Evolutionary conservation across 2,329 filamentous ascomycete species (phyloP), one percentile per base, ranked within the genome.

Genomic region (Didymella sp.): DNA sequence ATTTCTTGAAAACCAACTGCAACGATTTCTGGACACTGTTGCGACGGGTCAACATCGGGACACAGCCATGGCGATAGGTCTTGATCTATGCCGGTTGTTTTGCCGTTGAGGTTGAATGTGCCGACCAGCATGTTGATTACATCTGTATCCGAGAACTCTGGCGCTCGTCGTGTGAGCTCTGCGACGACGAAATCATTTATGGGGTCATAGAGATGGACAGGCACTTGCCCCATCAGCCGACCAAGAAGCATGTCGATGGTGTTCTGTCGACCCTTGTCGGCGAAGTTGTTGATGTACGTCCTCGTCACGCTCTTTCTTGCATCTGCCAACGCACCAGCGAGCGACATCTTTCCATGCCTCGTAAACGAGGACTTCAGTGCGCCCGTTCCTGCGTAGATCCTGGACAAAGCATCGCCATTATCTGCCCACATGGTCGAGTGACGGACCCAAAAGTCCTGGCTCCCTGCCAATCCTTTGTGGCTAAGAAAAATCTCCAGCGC

Each of bases 1-100:
- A 99, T 98, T 76, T 99, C 95, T 73, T 99, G 95, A 68, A 99
- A 98, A 0, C 92, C 95, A 15, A 97, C 88, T 7, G 90, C 92
- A 48, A 96, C 87, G 33, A 99, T 90, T 56, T 94, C 90, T 6
- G 95, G 93, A 59, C 90, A 87, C 43, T 84, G 79, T 41, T 82
- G 77, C n/a, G 81, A 79, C 17, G 76, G 66, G 45, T 85, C 81
- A 3, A 86, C 75, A 5, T 85, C 83, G 0, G 91, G 90, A 70
- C 90, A 92, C 4, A 99, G 80, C 95, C 95, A 99, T 2, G 88
- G 82, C 0, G 90, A 89, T 12, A 99, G 81, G 71, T 98, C 93
- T 61, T 91, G 84, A 19, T 88, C 84, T 22, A 92, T 83, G 3
- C 93, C 92, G 56, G 88, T 81, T 1, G 89, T 92, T 52, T 90